Evolutionary conservation across 805 yeast species (phyloP).

Genomic region (Pichia eremophila): DNA sequence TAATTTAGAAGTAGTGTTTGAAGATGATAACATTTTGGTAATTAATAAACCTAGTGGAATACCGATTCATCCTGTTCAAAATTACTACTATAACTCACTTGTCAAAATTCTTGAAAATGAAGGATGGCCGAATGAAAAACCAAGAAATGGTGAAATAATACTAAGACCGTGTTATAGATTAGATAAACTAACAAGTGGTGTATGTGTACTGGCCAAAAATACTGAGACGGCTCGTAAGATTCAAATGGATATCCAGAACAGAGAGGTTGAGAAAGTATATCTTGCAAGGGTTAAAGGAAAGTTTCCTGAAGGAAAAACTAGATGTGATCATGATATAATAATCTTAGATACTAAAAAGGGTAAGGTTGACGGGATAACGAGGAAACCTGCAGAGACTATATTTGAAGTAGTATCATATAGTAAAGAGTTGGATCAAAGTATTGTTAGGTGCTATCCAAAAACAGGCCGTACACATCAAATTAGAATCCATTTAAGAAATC

Average conservation of each 20-base stretch:
- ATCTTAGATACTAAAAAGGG: conserved; percentile 24
- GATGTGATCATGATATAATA: conserved; percentile 31
- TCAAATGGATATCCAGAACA: conserved; percentile 27
- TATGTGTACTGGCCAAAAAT: conserved; percentile 36
- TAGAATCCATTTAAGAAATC: conserved; percentile 41
- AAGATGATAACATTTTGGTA: conserved; percentile 26
- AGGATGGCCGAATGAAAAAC: conserved; percentile 6
- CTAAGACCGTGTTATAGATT: conserved; percentile 38
- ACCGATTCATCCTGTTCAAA: conserved; percentile 47
- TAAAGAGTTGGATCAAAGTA: conserved; percentile 26
- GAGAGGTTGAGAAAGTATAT: conserved; percentile 31
- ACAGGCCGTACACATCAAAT: conserved; percentile 53
- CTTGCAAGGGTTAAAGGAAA: conserved; percentile 35
- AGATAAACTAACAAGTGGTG: conserved; percentile 47
- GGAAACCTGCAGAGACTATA: conserved; percentile 15
- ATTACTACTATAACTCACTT: conserved; percentile 35
- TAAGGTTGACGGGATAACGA: conserved; percentile 16
- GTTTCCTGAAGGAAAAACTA: conserved; percentile 27
- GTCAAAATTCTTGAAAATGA: conserved; percentile 35
- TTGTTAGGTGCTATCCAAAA: conserved; percentile 39
- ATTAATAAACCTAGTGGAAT: conserved; percentile 46
- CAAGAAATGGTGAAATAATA: background rate
- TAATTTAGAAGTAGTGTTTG: conserved; percentile 12
- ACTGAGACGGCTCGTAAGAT: conserved; percentile 25
- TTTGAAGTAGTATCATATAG: conserved; percentile 25